These are phyloP conservation scores for Polygonum maritimum DNA, from an alignment of 148 eudicot genomes.

Conservation along the genomic window DNA sequence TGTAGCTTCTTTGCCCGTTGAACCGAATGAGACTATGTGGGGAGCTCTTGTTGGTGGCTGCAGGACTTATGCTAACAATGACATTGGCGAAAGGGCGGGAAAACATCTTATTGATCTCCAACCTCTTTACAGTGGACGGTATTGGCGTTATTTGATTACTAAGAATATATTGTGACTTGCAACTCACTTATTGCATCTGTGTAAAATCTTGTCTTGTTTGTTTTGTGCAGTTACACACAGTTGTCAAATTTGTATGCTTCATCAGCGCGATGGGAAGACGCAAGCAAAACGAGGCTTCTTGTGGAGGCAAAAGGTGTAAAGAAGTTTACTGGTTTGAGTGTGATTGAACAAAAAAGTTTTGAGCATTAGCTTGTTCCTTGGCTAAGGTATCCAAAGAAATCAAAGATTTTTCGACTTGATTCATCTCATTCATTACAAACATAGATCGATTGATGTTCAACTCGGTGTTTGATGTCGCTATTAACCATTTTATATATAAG, in stretches of 20 bases:
- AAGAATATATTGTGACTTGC: neutral
- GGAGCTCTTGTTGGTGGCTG: conserved; percentile 37
- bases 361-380: neutral
- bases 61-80: conserved; percentile 25
- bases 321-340: conserved; percentile 13
- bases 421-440: neutral
- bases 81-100: conserved; percentile 26
- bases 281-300: conserved; percentile 21
- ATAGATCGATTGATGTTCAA: too few relatives aligned
- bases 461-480: too few relatives aligned
- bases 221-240: conserved; percentile 23
- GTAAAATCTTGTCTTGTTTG: neutral
- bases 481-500: too few relatives aligned
- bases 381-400: neutral
- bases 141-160: neutral
- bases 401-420: neutral
- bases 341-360: neutral
- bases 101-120: conserved; percentile 25
- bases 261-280: conserved; percentile 33
- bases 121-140: conserved; percentile 30
- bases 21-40: conserved; percentile 32
- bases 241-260: conserved; percentile 39
- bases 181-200: neutral
- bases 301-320: conserved; percentile 26
- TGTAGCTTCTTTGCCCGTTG: conserved; percentile 19